A percentile compares a stretch with the other conserved stretches of the same genome.
These are phyloP conservation scores for Mycena olivaceomarginata DNA, from an alignment of 768 basidiomycete genomes.

Conservation along the genomic window DNA sequence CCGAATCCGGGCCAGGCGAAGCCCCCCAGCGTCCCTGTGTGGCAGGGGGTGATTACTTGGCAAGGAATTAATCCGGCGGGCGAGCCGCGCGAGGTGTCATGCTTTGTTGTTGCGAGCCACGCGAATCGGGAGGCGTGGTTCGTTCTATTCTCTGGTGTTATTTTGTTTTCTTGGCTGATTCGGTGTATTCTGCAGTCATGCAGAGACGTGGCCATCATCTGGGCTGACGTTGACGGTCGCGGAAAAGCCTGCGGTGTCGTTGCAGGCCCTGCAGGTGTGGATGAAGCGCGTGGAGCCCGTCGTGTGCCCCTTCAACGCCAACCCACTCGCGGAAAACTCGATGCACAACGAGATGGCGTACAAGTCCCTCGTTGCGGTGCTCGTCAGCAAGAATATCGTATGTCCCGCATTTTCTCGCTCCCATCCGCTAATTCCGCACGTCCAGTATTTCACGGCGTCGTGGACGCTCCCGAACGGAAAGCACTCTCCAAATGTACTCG, in stretches of 20 bases:
- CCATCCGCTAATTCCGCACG: slow-evolving; percentile 4
- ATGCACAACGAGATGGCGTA: slow-evolving; percentile 69
- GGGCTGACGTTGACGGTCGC: slow-evolving; percentile 63
- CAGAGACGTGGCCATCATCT: slow-evolving; percentile 74
- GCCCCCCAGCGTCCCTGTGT: slow-evolving; percentile 43
- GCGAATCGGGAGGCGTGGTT: slow-evolving; percentile 53
- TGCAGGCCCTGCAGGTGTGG: slow-evolving; percentile 67
- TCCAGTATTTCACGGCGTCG: slow-evolving; percentile 70
- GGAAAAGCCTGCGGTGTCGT: slow-evolving; percentile 62
- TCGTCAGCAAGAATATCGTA: slow-evolving; percentile 68
- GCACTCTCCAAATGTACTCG: slow-evolving; percentile 66
- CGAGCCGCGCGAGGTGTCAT: slow-evolving; percentile 13
- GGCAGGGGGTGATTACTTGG: slow-evolving; percentile 41
- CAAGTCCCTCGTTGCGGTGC: slow-evolving; percentile 61
- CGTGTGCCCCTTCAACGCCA: slow-evolving; percentile 62
- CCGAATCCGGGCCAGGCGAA: slow-evolving; percentile 28
- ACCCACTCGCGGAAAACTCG: slow-evolving; percentile 49
- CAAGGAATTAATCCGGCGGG: slow-evolving; percentile 30
- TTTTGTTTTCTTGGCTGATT: background rate
- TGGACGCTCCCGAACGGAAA: slow-evolving; percentile 68
- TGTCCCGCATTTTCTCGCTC: slow-evolving; percentile 44
- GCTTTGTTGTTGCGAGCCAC: slow-evolving; percentile 31
- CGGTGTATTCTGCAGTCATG: slow-evolving; percentile 58
- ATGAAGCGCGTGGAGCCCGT: slow-evolving; percentile 62
- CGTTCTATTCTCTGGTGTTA: slow-evolving; percentile 39